phyloP scores from a whole-genome alignment of 768 basidiomycete species.

The Leccinum subtestaceum region DNA sequence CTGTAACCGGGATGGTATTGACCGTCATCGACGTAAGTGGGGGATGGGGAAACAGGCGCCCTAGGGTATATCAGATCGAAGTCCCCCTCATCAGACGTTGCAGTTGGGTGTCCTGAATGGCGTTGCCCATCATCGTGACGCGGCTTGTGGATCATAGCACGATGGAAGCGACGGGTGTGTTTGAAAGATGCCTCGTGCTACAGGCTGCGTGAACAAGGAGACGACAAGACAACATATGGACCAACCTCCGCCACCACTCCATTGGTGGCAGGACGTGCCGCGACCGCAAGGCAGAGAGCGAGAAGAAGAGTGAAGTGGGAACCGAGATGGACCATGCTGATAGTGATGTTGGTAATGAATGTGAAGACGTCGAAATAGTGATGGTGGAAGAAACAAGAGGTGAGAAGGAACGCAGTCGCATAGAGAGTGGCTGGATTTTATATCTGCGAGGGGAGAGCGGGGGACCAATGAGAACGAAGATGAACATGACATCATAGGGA shows the following conservation, averaged over 20 bases:
- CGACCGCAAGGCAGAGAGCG: conserved; percentile 26
- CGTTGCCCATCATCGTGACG: conserved; percentile 22
- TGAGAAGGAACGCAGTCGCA: neutral
- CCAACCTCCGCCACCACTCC: conserved; percentile 11
- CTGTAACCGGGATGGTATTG: conserved; percentile 7
- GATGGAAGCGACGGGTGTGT: conserved; percentile 18
- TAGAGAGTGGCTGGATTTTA: conserved; percentile 18
- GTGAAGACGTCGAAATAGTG: conserved; percentile 20
- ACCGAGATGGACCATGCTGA: conserved; percentile 29
- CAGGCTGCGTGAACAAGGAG: conserved; percentile 3
- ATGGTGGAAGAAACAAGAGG: conserved; percentile 10
- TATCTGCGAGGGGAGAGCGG: conserved; percentile 8
- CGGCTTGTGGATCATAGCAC: conserved; percentile 4
- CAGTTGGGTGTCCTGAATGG: conserved; percentile 21
- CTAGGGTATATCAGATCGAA: neutral
- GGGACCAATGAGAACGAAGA: conserved; percentile 15
- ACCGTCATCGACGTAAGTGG: conserved; percentile 13
- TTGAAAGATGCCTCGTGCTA: conserved; percentile 8
- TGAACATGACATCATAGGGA: conserved; percentile 15
- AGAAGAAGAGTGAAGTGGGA: conserved; percentile 30
- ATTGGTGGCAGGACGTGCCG: conserved; percentile 12
- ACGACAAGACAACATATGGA: neutral
- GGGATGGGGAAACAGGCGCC: neutral
- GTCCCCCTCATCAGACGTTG: conserved; percentile 5
- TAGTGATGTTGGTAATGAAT: conserved; percentile 29